Percentiles rank a stretch among this genome's conserved stretches.
Conservation (phyloP, 352 stramenopile species). For the Peronospora farinosa region DNA sequence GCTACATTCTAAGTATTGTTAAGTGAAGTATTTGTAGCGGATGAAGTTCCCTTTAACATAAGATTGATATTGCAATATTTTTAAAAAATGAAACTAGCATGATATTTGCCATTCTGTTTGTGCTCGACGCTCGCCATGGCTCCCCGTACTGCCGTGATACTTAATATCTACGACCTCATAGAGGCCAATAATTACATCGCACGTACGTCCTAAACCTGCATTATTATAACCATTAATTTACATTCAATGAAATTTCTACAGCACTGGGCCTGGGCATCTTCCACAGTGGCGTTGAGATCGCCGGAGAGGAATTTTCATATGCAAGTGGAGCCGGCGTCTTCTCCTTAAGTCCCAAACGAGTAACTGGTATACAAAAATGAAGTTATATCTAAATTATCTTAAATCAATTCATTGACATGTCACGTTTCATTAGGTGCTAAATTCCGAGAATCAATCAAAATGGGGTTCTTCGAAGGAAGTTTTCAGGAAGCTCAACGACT, state of each 20-base stretch:
- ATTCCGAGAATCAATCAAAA: slow-evolving; percentile 85
- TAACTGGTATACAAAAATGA: slow-evolving; percentile 33
- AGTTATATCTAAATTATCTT: neutral
- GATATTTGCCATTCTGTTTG: neutral
- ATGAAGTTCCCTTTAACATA: no score
- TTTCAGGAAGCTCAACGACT: slow-evolving; percentile 70
- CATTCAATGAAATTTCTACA: slow-evolving; percentile 5
- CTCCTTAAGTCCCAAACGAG: slow-evolving; percentile 59
- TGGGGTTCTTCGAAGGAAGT: slow-evolving; percentile 87
- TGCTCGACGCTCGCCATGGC: slow-evolving; percentile 31
- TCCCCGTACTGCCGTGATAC: slow-evolving; percentile 59
- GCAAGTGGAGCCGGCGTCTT: slow-evolving; percentile 88
- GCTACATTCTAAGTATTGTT: no score
- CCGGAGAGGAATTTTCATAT: slow-evolving; percentile 90
- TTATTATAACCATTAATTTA: neutral
- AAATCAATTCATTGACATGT: neutral
- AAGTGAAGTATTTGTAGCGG: no score
- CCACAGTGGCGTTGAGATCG: slow-evolving; percentile 91
- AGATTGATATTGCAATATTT: no score
- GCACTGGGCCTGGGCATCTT: slow-evolving; percentile 85
- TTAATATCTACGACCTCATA: slow-evolving; percentile 92
- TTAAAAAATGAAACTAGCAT: no score
- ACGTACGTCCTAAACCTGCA: slow-evolving; percentile 33
- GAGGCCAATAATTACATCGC: slow-evolving; percentile 87
- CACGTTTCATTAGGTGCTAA: slow-evolving; percentile 48